These are phyloP conservation scores for Lactarius sp. DNA, from an alignment of 768 basidiomycete genomes.

Conservation along the genomic window DNA sequence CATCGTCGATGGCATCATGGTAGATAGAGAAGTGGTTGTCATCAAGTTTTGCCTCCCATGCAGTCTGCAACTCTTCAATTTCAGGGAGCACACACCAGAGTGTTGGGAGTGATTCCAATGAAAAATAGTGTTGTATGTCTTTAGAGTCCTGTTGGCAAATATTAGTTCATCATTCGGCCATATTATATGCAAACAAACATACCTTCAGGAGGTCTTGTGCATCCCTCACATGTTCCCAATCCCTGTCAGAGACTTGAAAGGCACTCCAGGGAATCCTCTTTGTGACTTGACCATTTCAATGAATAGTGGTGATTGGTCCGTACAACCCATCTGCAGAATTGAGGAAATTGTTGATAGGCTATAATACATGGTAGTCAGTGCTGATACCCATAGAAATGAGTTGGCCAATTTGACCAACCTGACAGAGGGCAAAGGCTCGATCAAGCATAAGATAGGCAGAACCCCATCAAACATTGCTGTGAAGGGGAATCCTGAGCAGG, in stretches of 20 bases:
- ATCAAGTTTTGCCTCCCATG: too few species aligned
- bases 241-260: background rate
- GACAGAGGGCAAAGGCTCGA: background rate
- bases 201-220: too few species aligned
- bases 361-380: too few species aligned
- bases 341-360: constrained; percentile 1
- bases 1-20: constrained; percentile 25
- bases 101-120: constrained; percentile 27
- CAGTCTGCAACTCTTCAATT: too few species aligned
- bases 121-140: constrained; percentile 31
- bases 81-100: too few species aligned
- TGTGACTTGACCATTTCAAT: background rate
- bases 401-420: background rate
- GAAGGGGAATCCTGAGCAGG: background rate
- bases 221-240: too few species aligned
- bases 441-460: background rate
- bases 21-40: constrained; percentile 22
- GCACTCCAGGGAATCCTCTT: background rate
- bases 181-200: too few species aligned
- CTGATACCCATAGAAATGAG: too few species aligned
- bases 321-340: background rate
- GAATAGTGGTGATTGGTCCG: constrained; percentile 1
- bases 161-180: too few species aligned
- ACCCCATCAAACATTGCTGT: background rate
- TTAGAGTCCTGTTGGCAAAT: constrained; percentile 28